Evolutionary conservation across 345 rosid genomes (phyloP).

Genomic region (Crucihimalaya himalaica): DNA sequence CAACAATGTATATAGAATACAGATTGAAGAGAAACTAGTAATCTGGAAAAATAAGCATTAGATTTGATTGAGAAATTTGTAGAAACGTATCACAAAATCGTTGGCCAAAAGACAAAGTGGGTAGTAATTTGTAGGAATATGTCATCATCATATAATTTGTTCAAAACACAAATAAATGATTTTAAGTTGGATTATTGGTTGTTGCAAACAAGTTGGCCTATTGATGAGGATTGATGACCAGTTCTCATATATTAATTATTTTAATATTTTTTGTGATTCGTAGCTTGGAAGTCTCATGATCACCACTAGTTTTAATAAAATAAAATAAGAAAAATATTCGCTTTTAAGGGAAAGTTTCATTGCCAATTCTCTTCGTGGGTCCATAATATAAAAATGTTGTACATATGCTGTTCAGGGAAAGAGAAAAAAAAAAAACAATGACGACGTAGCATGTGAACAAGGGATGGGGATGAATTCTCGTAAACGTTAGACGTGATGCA

Average conservation of each 20-base stretch:
- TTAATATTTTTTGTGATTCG: background rate
- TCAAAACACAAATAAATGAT: conserved; percentile 5
- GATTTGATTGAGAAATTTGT: conserved; percentile 2
- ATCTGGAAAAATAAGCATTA: background rate
- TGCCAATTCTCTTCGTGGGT: conserved; percentile 3
- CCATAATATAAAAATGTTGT: background rate
- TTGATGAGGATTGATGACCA: conserved; percentile 25
- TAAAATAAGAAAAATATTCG: background rate
- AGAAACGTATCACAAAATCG: conserved; percentile 25
- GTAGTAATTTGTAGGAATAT: conserved; percentile 24
- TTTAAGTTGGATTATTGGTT: conserved; percentile 30
- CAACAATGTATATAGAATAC: background rate
- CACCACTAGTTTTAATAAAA: conserved; percentile 25
- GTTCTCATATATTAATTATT: background rate
- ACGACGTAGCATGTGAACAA: conserved; percentile 3
- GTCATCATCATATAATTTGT: conserved; percentile 25
- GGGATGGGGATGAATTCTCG: background rate
- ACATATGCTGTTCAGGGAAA: background rate
- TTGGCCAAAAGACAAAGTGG: conserved; percentile 18
- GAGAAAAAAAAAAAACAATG: background rate
- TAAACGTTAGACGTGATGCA: background rate
- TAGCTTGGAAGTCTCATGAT: conserved; percentile 27
- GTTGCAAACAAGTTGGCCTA: conserved; percentile 21
- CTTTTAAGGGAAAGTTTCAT: background rate
- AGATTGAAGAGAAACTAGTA: background rate